Base-by-base conservation (phyloP, 2,329 filamentous ascomycete genomes). In the Trichoderma breve region DNA sequence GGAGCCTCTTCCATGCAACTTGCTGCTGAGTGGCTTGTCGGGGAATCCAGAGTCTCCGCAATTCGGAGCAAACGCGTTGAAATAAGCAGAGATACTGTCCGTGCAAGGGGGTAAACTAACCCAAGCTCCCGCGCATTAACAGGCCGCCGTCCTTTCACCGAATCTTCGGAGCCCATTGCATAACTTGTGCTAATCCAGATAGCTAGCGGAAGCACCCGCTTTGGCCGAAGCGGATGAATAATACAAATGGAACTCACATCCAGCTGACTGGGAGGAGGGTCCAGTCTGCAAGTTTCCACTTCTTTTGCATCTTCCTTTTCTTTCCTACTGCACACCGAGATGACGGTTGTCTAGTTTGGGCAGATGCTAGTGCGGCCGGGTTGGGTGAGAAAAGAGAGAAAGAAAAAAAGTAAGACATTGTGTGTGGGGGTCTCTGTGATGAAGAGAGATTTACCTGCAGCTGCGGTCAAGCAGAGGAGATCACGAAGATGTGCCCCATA, bases 31-130 rank as follows among this genome's bases (percentile, higher is more conserved):
- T 43, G 18, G 18, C 28, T 64, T 51, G 32, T 21, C 21, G 61
- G 12, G 9, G 24, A 53, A 30, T 51, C 26, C 28, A 65, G 18
- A n/a, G 43, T 21, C 51, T 66, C 32, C 64, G 51, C 51, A 67
- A 30, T 28, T 58, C 51, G 51, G 51, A 67, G 64, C 65, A 61
- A 60, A 57, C 55, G 65, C 65, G 53, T 60, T 66, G 18, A 55
- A 66, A 55, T 55, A 66, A 66, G 47, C 63, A 66, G 18, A 47
- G 14, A 61, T 32, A 18, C 36, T 69, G 65, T 69, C 55, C 18
- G 57, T 60, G 57, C 57, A 69, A 60, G 55, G 65, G 65, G 60
- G 58, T 14, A 4, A 11, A 26, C 53, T 47, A 60, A 69, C 36
- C 34, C 53, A 58, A 47, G 55, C 65, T 69, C 65, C 65, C 65